Conservation (phyloP, 805 yeast genomes). For the Starmerella gropengiesseri region DNA sequence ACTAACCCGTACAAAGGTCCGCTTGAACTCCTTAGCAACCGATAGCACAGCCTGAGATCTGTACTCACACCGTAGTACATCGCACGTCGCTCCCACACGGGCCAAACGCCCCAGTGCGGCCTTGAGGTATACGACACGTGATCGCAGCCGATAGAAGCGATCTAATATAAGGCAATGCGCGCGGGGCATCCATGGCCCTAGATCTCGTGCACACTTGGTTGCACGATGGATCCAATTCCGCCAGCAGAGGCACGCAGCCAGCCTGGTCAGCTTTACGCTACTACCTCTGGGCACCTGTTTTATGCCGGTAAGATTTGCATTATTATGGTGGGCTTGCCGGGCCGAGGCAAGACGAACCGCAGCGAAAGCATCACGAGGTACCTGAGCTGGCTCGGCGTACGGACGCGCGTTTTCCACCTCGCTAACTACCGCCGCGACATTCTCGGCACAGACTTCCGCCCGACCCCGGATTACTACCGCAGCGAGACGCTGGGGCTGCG, state of each 20-base stretch:
- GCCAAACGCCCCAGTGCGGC: too few relatives aligned
- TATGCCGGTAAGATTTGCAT: slow-evolving; percentile 93
- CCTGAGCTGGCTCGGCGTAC: slow-evolving; percentile 91
- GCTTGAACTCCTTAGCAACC: too few relatives aligned
- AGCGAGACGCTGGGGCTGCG: slow-evolving; percentile 44
- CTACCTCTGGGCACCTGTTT: slow-evolving; percentile 82
- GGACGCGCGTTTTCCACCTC: slow-evolving; percentile 80
- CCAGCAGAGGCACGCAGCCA: slow-evolving; percentile 3
- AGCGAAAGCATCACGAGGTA: slow-evolving; percentile 87
- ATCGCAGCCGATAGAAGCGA: too few relatives aligned
- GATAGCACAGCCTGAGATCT: too few relatives aligned
- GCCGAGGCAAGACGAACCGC: slow-evolving; percentile 87
- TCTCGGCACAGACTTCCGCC: slow-evolving; percentile 35
- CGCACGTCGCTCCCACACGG: too few relatives aligned
- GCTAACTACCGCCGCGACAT: slow-evolving; percentile 73
- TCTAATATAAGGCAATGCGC: neutral
- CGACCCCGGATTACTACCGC: slow-evolving; percentile 60
- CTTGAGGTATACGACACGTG: too few relatives aligned
- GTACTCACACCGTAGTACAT: too few relatives aligned
- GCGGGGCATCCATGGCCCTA: neutral
- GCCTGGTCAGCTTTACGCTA: slow-evolving; percentile 77
- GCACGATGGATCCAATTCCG: slow-evolving; percentile 7
- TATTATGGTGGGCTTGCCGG: slow-evolving; percentile 85
- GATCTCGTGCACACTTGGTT: neutral
- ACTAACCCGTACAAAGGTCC: too few relatives aligned